Conservation (phyloP, 2,329 filamentous ascomycete genomes). For the Ceratocystis variospora region DNA sequence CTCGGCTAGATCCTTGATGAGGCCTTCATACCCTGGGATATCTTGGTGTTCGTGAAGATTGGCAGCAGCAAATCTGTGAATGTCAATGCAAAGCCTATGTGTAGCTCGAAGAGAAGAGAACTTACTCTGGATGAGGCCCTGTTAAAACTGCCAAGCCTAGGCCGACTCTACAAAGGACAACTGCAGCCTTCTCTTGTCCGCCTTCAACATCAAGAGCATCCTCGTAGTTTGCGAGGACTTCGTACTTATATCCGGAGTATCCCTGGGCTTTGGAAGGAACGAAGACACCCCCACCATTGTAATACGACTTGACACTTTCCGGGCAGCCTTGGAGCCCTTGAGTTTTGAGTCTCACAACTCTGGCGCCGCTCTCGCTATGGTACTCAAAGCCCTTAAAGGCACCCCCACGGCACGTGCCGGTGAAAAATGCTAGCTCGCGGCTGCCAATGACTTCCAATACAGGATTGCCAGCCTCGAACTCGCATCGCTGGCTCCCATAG, state of each 20-base stretch:
- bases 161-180: conserved; percentile 72
- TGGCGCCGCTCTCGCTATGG: conserved; percentile 70
- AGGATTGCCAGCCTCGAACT: conserved; percentile 75
- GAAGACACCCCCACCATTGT: conserved; percentile 90
- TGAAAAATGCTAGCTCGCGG: conserved; percentile 78
- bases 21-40: conserved; percentile 52
- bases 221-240: conserved; percentile 69
- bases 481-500: conserved; percentile 67
- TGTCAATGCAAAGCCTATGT: conserved; percentile 16
- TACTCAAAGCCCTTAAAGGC: conserved; percentile 88
- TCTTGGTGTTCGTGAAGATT: conserved; percentile 59
- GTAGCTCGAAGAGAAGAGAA: neutral
- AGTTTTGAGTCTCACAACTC: conserved; percentile 54
- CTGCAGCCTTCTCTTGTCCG: conserved; percentile 58
- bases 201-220: conserved; percentile 63
- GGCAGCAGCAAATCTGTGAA: conserved; percentile 58
- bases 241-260: conserved; percentile 35
- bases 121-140: conserved; percentile 80
- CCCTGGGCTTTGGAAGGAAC: conserved; percentile 48
- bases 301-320: conserved; percentile 61
- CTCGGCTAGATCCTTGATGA: conserved; percentile 52
- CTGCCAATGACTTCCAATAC: conserved; percentile 69
- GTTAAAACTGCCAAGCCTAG: conserved; percentile 68
- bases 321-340: conserved; percentile 42
- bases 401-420: conserved; percentile 69